Percentiles rank a stretch among this genome's conserved stretches.
Evolutionary conservation across 805 yeast species (phyloP).

Genomic region (Lipomyces yamadae): DNA sequence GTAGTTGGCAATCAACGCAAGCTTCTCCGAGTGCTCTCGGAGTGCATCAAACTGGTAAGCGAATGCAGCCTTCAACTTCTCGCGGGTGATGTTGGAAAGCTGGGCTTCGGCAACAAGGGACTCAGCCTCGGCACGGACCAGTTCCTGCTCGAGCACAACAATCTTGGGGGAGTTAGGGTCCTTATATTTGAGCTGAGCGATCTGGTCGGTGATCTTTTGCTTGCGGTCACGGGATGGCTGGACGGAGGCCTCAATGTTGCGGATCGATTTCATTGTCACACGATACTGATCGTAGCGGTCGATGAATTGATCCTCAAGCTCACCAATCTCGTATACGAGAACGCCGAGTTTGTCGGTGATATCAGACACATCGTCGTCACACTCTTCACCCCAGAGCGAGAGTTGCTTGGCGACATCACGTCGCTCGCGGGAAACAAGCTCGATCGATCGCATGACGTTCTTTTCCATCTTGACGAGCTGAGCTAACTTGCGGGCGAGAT

Average conservation of each 20-base stretch:
- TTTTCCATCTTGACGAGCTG: conserved; percentile 95
- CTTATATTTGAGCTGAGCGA: conserved; percentile 96
- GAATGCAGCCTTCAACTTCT: conserved; percentile 95
- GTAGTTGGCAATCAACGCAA: conserved; percentile 97
- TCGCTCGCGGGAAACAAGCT: conserved; percentile 90
- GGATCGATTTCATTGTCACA: conserved; percentile 88
- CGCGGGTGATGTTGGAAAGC: conserved; percentile 96
- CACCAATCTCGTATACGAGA: conserved; percentile 92
- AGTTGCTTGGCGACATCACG: conserved; percentile 96
- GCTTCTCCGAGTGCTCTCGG: conserved; percentile 93
- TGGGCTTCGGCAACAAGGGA: conserved; percentile 99
- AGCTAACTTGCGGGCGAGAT: conserved; percentile 87
- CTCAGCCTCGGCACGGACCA: conserved; percentile 99
- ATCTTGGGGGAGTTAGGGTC: conserved; percentile 98
- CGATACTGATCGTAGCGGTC: conserved; percentile 99
- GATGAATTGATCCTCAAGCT: conserved; percentile 96
- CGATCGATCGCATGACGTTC: conserved; percentile 91
- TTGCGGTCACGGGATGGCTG: conserved; percentile 98
- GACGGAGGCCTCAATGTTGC: conserved; percentile 96
- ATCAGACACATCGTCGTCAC: conserved; percentile 96
- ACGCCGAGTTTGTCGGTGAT: conserved; percentile 98
- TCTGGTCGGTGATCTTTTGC: conserved; percentile 95
- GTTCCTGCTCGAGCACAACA: conserved; percentile 93
- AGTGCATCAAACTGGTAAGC: conserved; percentile 94
- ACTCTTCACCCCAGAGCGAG: conserved; percentile 96